Evolutionary conservation across 768 basidiomycete species (phyloP).

Genomic region (Lactarius akahatsu): DNA sequence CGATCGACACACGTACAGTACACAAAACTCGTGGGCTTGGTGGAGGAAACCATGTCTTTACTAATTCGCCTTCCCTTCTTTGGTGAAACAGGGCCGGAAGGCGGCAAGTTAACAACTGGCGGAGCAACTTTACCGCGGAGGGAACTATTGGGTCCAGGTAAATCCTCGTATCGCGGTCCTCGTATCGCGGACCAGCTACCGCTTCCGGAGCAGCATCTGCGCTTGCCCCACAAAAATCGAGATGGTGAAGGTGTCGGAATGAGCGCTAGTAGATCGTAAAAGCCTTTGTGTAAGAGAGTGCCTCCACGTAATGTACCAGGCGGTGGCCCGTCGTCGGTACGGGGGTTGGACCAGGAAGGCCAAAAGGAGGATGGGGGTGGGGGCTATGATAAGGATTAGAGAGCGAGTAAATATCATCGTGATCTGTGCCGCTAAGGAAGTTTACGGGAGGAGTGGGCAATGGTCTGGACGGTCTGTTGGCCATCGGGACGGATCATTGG

Average conservation of each 20-base stretch:
- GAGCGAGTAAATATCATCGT: conserved; percentile 21
- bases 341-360: conserved; percentile 30
- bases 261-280: conserved; percentile 81
- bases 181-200: conserved; percentile 63
- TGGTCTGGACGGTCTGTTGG: conserved; percentile 24
- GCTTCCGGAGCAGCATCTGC: conserved; percentile 39
- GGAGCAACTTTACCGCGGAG: conserved; percentile 30
- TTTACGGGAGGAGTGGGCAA: conserved; percentile 27
- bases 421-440: conserved; percentile 5
- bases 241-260: conserved; percentile 67
- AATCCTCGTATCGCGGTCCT: conserved; percentile 71
- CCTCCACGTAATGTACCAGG: conserved; percentile 59
- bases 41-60: conserved; percentile 93
- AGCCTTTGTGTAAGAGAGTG: conserved; percentile 83
- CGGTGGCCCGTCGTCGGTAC: conserved; percentile 43
- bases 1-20: conserved; percentile 49
- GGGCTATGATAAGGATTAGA: conserved; percentile 32
- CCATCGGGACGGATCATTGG: conserved; percentile 12
- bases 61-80: conserved; percentile 67
- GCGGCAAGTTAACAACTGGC: conserved; percentile 36
- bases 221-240: conserved; percentile 53
- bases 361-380: conserved; percentile 40
- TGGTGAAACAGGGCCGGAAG: conserved; percentile 33
- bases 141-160: conserved; percentile 37
- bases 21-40: conserved; percentile 78